Conservation (phyloP, 108 stramenopile genomes). For the Cyclotella choctawhatcheeana region DNA sequence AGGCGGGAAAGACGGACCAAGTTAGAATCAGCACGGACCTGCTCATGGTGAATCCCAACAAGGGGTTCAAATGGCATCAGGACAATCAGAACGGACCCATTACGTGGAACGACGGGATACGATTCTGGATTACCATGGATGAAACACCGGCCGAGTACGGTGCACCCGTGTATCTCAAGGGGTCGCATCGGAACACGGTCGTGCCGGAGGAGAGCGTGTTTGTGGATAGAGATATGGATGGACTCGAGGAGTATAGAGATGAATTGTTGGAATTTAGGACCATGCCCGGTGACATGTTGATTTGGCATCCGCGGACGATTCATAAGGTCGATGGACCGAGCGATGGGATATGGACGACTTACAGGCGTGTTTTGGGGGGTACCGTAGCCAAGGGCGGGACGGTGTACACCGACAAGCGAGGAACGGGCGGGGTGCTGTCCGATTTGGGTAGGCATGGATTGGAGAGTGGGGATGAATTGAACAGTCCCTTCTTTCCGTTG, state of each 20-base stretch:
- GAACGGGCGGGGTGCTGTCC: conserved; percentile 85
- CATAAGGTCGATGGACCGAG: conserved; percentile 93
- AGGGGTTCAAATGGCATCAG: conserved; percentile 96
- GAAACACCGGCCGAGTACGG: conserved; percentile 91
- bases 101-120: conserved; percentile 80
- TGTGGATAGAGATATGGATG: conserved; percentile 85
- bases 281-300: conserved; percentile 91
- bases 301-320: conserved; percentile 93
- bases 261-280: conserved; percentile 77
- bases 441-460: conserved; percentile 88
- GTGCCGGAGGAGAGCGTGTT: conserved; percentile 87
- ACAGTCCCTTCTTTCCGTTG: conserved; percentile 84
- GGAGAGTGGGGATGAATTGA: conserved; percentile 66
- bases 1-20: conserved; percentile 84
- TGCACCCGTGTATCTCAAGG: conserved; percentile 92
- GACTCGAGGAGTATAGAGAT: conserved; percentile 79
- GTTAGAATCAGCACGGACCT: conserved; percentile 89
- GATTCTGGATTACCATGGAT: conserved; percentile 96
- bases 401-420: conserved; percentile 83
- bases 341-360: conserved; percentile 90
- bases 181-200: conserved; percentile 78
- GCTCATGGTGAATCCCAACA: conserved; percentile 95
- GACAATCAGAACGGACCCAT: conserved; percentile 96
- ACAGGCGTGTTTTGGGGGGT: conserved; percentile 88
- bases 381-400: conserved; percentile 82